A percentile compares a stretch with the other conserved stretches of the same genome.
These are phyloP conservation scores for Neurospora sp. DNA, from an alignment of 495 filamentous ascomycete species.

Conservation along the genomic window DNA sequence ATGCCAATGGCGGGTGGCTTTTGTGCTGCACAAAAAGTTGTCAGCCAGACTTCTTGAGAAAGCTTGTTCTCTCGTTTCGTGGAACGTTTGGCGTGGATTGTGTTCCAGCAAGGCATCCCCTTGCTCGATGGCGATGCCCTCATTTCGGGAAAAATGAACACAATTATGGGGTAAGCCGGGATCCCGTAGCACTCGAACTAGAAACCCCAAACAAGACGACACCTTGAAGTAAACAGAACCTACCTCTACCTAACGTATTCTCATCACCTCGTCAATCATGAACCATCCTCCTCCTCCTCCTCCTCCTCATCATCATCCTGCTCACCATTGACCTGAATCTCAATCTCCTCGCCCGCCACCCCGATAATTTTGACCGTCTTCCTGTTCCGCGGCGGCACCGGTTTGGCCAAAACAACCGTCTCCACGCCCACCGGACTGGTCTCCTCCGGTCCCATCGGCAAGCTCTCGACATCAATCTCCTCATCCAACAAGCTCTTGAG, in stretches of 20 bases:
- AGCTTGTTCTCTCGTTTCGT: not conserved
- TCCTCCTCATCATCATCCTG: not conserved
- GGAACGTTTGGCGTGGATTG: not conserved
- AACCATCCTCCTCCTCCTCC: not conserved
- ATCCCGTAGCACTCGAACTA: not conserved
- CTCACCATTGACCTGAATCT: slow-evolving; percentile 1
- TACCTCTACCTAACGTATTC: not conserved
- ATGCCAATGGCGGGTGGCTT: not conserved
- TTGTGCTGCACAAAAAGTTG: not conserved
- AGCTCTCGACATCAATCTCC: slow-evolving; percentile 63
- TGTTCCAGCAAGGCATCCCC: not conserved
- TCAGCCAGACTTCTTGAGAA: not conserved
- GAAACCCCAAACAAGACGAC: not conserved
- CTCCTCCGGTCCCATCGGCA: slow-evolving; percentile 75
- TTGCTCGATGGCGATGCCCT: not conserved
- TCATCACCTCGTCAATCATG: not conserved
- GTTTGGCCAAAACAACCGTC: slow-evolving; percentile 66
- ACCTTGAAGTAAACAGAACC: not conserved
- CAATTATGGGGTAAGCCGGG: not conserved
- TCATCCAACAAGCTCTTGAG: slow-evolving; percentile 62
- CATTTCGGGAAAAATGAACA: not conserved
- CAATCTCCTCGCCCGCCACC: slow-evolving; percentile 12
- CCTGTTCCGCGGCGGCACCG: slow-evolving; percentile 35
- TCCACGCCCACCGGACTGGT: slow-evolving; percentile 61
- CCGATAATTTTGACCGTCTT: slow-evolving; percentile 7